phyloP scores from a whole-genome alignment of 1,284 basidiomycete species.

The Puccinia coronata region DNA sequence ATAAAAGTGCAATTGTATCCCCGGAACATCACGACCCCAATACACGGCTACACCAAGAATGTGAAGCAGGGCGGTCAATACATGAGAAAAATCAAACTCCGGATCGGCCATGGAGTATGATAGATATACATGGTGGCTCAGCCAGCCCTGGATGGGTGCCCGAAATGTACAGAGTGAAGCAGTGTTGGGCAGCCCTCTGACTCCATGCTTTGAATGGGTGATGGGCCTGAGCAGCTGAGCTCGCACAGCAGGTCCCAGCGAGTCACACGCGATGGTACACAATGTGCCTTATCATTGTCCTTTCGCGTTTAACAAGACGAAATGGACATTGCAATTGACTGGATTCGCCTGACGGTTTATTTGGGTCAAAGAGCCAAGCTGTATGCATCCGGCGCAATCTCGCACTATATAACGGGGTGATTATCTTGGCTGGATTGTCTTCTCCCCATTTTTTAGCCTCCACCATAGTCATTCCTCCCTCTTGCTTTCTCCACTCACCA shows the following conservation, averaged over 20 bases:
- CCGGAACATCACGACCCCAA: too few relatives aligned
- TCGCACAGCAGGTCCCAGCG: not conserved
- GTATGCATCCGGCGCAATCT: not conserved
- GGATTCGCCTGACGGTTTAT: not conserved
- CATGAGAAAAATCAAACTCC: not conserved
- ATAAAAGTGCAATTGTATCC: too few relatives aligned
- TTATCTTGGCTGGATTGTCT: not conserved
- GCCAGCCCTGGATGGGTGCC: not conserved
- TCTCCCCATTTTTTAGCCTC: not conserved
- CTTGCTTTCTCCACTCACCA: not conserved
- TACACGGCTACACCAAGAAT: too few relatives aligned
- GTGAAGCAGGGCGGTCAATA: too few relatives aligned
- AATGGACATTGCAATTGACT: not conserved
- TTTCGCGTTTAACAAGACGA: not conserved
- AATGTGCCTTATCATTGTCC: too few relatives aligned
- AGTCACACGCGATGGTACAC: not conserved
- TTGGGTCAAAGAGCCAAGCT: slow-evolving; percentile 2
- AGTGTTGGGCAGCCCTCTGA: not conserved
- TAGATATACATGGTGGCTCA: not conserved
- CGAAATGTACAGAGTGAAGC: not conserved
- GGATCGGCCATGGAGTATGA: too few relatives aligned
- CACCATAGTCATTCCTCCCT: not conserved
- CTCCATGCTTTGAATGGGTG: not conserved
- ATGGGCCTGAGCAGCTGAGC: too few relatives aligned
- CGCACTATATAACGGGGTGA: not conserved